phyloP scores from a whole-genome alignment of 306 rosid genomes.

The Castanopsis chinensis region DNA sequence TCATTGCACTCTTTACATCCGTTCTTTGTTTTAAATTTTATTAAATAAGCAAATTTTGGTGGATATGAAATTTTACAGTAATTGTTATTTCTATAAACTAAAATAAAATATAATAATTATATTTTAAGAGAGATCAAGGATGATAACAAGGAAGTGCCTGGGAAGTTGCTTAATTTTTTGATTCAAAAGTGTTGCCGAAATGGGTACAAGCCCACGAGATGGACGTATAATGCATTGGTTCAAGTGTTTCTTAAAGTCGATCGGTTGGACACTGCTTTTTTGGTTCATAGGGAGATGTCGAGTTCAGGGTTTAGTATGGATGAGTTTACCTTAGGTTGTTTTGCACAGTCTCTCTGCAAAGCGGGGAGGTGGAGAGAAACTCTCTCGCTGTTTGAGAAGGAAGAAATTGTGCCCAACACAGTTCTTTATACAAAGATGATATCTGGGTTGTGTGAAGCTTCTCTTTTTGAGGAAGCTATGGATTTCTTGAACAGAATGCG shows the following conservation, averaged over 20 bases:
- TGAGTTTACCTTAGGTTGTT: conserved; percentile 55
- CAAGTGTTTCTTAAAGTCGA: conserved; percentile 70
- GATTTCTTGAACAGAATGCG: conserved; percentile 66
- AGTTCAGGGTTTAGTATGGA: conserved; percentile 63
- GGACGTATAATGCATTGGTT: conserved; percentile 66
- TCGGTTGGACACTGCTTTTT: conserved; percentile 59
- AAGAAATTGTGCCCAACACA: conserved; percentile 57
- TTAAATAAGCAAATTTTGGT: too few species aligned
- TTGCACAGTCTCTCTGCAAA: conserved; percentile 62
- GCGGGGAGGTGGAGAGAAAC: conserved; percentile 63
- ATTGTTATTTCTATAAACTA: too few species aligned
- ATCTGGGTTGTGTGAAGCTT: conserved; percentile 80
- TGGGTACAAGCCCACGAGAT: conserved; percentile 59
- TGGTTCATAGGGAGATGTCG: conserved; percentile 75
- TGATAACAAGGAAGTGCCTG: conserved; percentile 53
- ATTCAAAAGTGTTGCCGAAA: conserved; percentile 68
- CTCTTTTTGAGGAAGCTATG: conserved; percentile 78
- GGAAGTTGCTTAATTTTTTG: conserved; percentile 65
- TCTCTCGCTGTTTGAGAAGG: conserved; percentile 55
- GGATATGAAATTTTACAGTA: too few species aligned
- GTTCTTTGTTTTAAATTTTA: too few species aligned
- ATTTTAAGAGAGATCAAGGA: conserved; percentile 45
- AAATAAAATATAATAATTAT: too few species aligned
- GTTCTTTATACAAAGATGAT: conserved; percentile 68
- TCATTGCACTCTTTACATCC: too few species aligned